Conservation (phyloP, 768 basidiomycete genomes). For the Lactifluus echinatus region DNA sequence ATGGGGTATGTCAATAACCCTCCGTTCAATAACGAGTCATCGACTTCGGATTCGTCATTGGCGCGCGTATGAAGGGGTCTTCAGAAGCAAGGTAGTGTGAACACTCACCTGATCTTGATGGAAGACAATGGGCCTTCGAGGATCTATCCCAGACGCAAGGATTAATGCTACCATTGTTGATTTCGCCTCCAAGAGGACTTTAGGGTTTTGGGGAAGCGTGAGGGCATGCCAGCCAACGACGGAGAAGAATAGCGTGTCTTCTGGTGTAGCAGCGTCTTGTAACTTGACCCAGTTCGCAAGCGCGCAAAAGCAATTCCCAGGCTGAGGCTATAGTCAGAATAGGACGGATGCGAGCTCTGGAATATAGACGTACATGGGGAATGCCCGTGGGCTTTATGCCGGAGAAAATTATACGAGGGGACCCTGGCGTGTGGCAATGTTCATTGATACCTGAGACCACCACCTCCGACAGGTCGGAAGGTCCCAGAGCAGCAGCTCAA, state of each 20-base stretch:
- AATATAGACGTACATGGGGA: slow-evolving; percentile 56
- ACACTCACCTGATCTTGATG: slow-evolving; percentile 74
- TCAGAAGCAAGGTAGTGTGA: background rate
- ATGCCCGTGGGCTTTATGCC: slow-evolving; percentile 93
- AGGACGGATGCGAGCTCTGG: background rate
- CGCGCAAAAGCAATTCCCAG: slow-evolving; percentile 92
- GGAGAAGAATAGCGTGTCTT: slow-evolving; percentile 68
- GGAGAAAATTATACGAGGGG: slow-evolving; percentile 55
- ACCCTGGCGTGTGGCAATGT: too few species aligned
- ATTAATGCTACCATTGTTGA: slow-evolving; percentile 75
- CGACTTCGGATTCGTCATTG: slow-evolving; percentile 63
- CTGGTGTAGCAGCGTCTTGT: slow-evolving; percentile 48
- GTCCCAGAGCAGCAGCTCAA: too few species aligned
- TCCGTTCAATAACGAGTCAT: slow-evolving; percentile 73
- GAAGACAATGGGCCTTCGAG: slow-evolving; percentile 63
- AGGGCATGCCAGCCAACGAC: slow-evolving; percentile 94
- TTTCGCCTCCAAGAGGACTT: slow-evolving; percentile 48
- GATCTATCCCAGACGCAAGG: slow-evolving; percentile 80
- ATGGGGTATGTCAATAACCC: slow-evolving; percentile 91
- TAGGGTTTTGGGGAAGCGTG: slow-evolving; percentile 82
- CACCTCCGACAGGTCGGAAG: too few species aligned
- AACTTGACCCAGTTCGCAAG: slow-evolving; percentile 82
- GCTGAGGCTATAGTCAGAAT: slow-evolving; percentile 34
- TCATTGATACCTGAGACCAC: too few species aligned
- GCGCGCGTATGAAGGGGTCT: slow-evolving; percentile 26